Evolutionary conservation across 768 basidiomycete genomes (phyloP).

Genomic region (Termitomyces sp.): DNA sequence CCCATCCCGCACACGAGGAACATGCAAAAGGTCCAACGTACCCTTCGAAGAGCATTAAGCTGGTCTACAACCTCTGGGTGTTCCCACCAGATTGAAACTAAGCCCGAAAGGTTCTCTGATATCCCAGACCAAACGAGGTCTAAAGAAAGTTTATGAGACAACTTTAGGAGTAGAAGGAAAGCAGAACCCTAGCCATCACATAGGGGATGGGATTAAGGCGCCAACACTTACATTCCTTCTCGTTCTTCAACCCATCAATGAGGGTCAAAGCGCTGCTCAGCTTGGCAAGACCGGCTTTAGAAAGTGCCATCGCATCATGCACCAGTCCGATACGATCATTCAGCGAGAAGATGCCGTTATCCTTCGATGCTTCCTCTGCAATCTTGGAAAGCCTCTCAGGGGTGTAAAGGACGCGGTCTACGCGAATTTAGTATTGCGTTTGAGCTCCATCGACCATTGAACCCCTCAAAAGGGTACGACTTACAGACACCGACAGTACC

Average conservation of each 20-base stretch:
- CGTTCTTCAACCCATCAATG: constrained; percentile 62
- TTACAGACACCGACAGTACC: constrained; percentile 86
- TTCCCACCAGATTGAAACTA: constrained; percentile 84
- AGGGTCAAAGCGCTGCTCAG: constrained; percentile 77
- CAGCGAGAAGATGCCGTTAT: constrained; percentile 54
- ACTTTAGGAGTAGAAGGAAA: not conserved
- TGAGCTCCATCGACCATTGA: too few species aligned
- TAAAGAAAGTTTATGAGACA: constrained; percentile 21
- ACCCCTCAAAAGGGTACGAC: constrained; percentile 26
- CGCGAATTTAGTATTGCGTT: not conserved
- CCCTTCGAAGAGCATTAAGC: constrained; percentile 59
- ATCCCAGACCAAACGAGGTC: constrained; percentile 84
- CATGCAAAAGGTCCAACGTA: constrained; percentile 26
- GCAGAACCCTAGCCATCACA: not conserved
- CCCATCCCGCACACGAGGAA: not conserved
- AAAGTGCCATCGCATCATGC: constrained; percentile 75
- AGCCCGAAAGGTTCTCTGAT: constrained; percentile 44
- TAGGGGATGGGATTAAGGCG: not conserved
- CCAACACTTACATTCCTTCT: constrained; percentile 66
- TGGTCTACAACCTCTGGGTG: constrained; percentile 47
- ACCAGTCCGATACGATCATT: constrained; percentile 90
- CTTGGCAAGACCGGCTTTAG: constrained; percentile 75
- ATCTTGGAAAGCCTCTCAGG: constrained; percentile 76
- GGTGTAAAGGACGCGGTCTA: constrained; percentile 85
- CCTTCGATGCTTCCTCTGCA: constrained; percentile 72